A percentile compares a stretch with the other conserved stretches of the same genome.
These are phyloP conservation scores for Comarum palustre DNA, from an alignment of 306 rosid species.

Conservation along the genomic window DNA sequence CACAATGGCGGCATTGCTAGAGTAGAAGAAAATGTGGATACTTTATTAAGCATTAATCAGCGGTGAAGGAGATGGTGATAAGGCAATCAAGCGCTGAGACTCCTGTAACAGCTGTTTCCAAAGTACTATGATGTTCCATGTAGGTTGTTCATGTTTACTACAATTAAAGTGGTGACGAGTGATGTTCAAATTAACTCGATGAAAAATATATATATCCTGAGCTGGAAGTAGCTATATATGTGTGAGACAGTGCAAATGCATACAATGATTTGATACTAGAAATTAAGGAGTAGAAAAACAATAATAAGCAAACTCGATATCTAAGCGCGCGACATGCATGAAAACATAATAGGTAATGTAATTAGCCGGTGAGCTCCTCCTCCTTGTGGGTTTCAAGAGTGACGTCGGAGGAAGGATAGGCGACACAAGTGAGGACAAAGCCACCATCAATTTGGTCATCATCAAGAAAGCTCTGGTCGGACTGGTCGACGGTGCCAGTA, in stretches of 20 bases:
- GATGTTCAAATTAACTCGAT: background rate
- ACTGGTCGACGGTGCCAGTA: slow-evolving; percentile 50
- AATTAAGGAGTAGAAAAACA: slow-evolving; percentile 18
- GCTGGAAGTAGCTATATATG: background rate
- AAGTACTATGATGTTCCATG: background rate
- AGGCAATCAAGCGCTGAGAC: background rate
- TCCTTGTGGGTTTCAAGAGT: slow-evolving; percentile 85
- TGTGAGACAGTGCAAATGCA: background rate
- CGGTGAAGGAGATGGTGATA: background rate
- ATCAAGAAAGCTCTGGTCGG: slow-evolving; percentile 75
- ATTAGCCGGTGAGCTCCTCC: slow-evolving; percentile 54
- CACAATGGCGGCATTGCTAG: slow-evolving; percentile 18
- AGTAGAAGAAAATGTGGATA: slow-evolving; percentile 43
- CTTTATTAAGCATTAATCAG: slow-evolving; percentile 35
- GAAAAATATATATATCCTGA: background rate
- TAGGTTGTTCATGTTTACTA: background rate
- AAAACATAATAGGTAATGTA: background rate
- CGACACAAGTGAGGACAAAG: slow-evolving; percentile 74
- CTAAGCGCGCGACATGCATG: no score
- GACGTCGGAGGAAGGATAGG: slow-evolving; percentile 50
- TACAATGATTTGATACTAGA: slow-evolving; percentile 27
- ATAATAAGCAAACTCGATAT: no score
- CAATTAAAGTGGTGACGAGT: no score
- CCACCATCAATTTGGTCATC: slow-evolving; percentile 48
- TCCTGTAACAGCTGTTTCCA: background rate